Evolutionary conservation across 2,329 filamentous ascomycete species (phyloP).

Genomic region (Chaetomium sp.): DNA sequence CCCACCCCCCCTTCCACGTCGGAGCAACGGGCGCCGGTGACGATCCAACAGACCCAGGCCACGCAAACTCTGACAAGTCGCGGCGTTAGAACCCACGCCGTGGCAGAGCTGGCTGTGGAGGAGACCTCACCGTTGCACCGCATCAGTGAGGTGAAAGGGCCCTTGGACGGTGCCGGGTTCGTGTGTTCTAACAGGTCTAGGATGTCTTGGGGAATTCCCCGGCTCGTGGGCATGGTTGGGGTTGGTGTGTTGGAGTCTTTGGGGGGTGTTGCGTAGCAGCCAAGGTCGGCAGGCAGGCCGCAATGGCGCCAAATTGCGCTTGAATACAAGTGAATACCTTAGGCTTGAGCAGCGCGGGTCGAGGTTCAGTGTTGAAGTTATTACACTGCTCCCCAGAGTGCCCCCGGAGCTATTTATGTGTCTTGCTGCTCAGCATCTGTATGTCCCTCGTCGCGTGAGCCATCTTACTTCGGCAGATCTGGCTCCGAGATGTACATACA

Average conservation of each 20-base stretch:
- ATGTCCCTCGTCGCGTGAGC: background rate
- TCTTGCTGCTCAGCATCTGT: background rate
- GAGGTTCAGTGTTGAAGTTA: background rate
- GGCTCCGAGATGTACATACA: background rate
- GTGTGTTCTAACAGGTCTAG: background rate
- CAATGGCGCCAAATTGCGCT: background rate
- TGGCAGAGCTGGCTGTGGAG: background rate
- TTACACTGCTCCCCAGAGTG: background rate
- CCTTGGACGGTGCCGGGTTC: background rate
- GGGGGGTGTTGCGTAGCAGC: too few relatives aligned
- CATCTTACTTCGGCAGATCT: background rate
- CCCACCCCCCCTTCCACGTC: background rate
- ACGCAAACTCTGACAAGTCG: background rate
- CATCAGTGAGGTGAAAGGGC: slow-evolving; percentile 5
- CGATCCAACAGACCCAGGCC: background rate
- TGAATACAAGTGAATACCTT: background rate
- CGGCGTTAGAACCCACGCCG: background rate
- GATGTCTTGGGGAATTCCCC: background rate
- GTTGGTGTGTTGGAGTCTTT: background rate
- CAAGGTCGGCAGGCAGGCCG: too few relatives aligned
- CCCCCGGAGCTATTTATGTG: background rate
- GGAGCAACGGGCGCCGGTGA: background rate
- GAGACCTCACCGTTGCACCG: slow-evolving; percentile 5
- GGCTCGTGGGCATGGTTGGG: background rate
- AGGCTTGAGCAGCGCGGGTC: background rate